Evolutionary conservation across 2,329 filamentous ascomycete genomes (phyloP).

Genomic region (Colletotrichum plurivorum): DNA sequence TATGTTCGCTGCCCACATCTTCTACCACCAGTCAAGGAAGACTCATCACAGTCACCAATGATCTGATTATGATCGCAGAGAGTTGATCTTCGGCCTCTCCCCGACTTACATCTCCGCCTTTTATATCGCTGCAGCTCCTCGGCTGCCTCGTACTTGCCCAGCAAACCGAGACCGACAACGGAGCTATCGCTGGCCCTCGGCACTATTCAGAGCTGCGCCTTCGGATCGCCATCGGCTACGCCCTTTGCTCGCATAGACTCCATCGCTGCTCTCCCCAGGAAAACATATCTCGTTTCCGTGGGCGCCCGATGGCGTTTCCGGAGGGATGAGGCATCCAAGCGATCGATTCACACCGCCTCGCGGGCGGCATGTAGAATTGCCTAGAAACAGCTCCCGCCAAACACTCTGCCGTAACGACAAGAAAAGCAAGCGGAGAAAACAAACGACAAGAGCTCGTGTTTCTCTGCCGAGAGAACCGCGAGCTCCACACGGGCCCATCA

Average conservation of each 20-base stretch:
- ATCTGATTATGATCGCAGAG: neutral
- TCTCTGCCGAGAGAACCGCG: slow-evolving; percentile 30
- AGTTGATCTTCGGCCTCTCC: neutral
- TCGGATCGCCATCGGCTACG: neutral
- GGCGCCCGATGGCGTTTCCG: neutral
- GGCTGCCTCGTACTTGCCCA: slow-evolving; percentile 8
- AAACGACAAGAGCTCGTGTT: slow-evolving; percentile 35
- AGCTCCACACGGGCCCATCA: slow-evolving; percentile 29
- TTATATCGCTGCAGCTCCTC: neutral
- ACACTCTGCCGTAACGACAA: slow-evolving; percentile 1
- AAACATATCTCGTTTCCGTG: neutral
- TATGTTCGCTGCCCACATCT: no score
- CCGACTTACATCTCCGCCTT: slow-evolving; percentile 2
- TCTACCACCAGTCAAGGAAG: no score
- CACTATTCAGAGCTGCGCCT: neutral
- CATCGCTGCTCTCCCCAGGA: neutral
- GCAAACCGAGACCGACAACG: neutral
- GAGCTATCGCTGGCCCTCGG: slow-evolving; percentile 2
- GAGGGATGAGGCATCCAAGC: neutral
- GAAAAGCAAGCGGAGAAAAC: slow-evolving; percentile 30
- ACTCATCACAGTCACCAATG: no score
- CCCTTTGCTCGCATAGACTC: neutral
- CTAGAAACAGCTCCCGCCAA: neutral
- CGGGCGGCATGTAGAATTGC: neutral
- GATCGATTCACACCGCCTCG: neutral